phyloP scores from a whole-genome alignment of 2,329 filamentous ascomycete genomes.

The Ilyonectria mors-panacis region DNA sequence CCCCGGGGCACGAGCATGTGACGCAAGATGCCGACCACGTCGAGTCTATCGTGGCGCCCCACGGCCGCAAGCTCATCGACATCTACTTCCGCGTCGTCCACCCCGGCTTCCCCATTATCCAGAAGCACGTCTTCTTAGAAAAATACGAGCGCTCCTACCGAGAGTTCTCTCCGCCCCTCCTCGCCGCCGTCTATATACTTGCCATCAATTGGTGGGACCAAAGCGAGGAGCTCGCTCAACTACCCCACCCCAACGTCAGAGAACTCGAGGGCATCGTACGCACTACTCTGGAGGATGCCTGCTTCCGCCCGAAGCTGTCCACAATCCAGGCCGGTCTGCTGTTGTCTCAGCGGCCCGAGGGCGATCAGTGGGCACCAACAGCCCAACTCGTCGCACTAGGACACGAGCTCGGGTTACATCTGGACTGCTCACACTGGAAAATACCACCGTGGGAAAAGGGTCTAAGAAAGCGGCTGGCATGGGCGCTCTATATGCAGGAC shows the following conservation, averaged over 20 bases:
- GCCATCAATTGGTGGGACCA: constrained; percentile 92
- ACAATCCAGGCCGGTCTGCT: constrained; percentile 84
- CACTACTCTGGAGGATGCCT: constrained; percentile 80
- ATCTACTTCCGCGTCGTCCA: constrained; percentile 88
- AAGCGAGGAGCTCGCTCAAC: constrained; percentile 74
- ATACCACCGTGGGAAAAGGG: constrained; percentile 91
- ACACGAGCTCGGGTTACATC: constrained; percentile 89
- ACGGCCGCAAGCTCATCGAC: constrained; percentile 83
- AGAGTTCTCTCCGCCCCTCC: constrained; percentile 81
- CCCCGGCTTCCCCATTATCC: constrained; percentile 85
- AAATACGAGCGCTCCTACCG: constrained; percentile 81
- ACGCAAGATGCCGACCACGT: constrained; percentile 78
- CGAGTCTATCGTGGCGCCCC: constrained; percentile 81
- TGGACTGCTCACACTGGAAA: constrained; percentile 89
- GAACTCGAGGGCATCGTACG: constrained; percentile 82
- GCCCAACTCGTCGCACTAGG: constrained; percentile 89
- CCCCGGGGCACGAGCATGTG: constrained; percentile 80
- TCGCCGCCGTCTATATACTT: constrained; percentile 87
- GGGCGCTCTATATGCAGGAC: constrained; percentile 95
- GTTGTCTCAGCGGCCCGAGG: constrained; percentile 81
- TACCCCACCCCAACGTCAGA: constrained; percentile 79
- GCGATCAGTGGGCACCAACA: constrained; percentile 87
- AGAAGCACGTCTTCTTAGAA: constrained; percentile 85
- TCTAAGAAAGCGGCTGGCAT: constrained; percentile 86
- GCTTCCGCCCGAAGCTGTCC: constrained; percentile 86